A percentile compares a stretch with the other conserved stretches of the same genome.
phyloP scores from a whole-genome alignment of 768 basidiomycete genomes.

The Pseudohyphozyma bogoriensis region DNA sequence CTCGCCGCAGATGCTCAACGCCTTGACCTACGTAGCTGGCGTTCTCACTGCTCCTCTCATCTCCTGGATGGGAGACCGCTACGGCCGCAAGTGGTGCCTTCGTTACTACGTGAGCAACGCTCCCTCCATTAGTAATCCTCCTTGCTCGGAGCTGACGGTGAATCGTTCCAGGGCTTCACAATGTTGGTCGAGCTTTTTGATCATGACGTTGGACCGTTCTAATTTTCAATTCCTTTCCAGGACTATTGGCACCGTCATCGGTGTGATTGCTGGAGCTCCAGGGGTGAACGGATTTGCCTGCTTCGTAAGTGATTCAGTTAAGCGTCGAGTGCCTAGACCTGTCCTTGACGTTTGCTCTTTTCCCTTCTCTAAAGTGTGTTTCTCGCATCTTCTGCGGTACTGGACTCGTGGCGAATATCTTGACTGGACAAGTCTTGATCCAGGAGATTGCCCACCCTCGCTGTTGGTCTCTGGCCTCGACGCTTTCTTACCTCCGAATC shows the following conservation, averaged over 20 bases:
- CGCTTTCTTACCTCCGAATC: too few relatives aligned
- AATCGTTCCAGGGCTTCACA: too few relatives aligned
- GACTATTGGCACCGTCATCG: not conserved
- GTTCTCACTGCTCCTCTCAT: not conserved
- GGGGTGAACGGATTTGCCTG: not conserved
- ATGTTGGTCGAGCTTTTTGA: not conserved
- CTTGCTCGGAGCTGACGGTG: too few relatives aligned
- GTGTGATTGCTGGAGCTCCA: not conserved
- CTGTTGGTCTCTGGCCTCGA: too few relatives aligned
- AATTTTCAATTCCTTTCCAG: not conserved
- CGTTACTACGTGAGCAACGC: too few relatives aligned
- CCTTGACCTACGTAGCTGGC: not conserved
- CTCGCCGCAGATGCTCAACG: not conserved
- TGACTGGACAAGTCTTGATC: too few relatives aligned
- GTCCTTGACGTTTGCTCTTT: not conserved
- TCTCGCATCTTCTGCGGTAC: not conserved
- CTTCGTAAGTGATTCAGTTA: not conserved
- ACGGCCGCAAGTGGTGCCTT: not conserved
- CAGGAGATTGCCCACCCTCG: too few relatives aligned
- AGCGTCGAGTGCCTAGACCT: not conserved
- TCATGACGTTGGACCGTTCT: not conserved
- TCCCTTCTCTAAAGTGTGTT: too few relatives aligned
- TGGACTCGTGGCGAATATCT: too few relatives aligned
- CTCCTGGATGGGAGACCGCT: not conserved
- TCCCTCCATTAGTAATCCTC: too few relatives aligned